phyloP scores from a whole-genome alignment of 2,329 filamentous ascomycete species.

The Biscogniauxia sp. region DNA sequence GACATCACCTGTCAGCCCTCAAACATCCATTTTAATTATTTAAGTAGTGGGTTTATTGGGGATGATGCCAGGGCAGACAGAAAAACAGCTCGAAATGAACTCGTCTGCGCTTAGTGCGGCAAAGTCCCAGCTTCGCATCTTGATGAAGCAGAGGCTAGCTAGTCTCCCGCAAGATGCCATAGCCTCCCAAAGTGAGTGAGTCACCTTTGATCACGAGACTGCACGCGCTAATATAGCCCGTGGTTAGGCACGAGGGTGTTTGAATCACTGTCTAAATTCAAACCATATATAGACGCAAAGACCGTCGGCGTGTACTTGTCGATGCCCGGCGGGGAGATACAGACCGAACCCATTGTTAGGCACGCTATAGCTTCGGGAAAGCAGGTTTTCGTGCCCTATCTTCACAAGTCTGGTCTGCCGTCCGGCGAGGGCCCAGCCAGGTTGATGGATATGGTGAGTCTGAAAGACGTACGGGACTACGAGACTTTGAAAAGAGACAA shows the following conservation, averaged over 20 bases:
- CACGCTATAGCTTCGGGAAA: slow-evolving; percentile 78
- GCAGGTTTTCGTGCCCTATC: slow-evolving; percentile 86
- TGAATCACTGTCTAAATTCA: slow-evolving; percentile 61
- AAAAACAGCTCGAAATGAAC: slow-evolving; percentile 28
- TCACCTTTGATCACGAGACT: slow-evolving; percentile 33
- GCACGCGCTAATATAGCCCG: slow-evolving; percentile 3
- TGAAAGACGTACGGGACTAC: slow-evolving; percentile 74
- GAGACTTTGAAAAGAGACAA: slow-evolving; percentile 71
- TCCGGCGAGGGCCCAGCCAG: slow-evolving; percentile 53
- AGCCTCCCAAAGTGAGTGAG: slow-evolving; percentile 61
- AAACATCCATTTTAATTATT: no score
- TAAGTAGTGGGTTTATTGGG: background rate
- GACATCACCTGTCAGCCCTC: no score
- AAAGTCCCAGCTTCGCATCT: slow-evolving; percentile 72
- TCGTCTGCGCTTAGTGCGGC: slow-evolving; percentile 53
- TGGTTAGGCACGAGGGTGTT: slow-evolving; percentile 62
- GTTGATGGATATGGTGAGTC: slow-evolving; percentile 92
- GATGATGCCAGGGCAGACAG: slow-evolving; percentile 20
- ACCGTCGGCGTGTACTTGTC: slow-evolving; percentile 86
- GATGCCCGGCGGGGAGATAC: slow-evolving; percentile 85
- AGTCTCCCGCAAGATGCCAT: slow-evolving; percentile 61
- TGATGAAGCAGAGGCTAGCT: slow-evolving; percentile 66
- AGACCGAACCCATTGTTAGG: slow-evolving; percentile 77
- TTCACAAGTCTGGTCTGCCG: slow-evolving; percentile 60
- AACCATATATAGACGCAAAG: slow-evolving; percentile 72